Conservation (phyloP, 1,139 yeast species). For the Debaryomycetaceae sp. region DNA sequence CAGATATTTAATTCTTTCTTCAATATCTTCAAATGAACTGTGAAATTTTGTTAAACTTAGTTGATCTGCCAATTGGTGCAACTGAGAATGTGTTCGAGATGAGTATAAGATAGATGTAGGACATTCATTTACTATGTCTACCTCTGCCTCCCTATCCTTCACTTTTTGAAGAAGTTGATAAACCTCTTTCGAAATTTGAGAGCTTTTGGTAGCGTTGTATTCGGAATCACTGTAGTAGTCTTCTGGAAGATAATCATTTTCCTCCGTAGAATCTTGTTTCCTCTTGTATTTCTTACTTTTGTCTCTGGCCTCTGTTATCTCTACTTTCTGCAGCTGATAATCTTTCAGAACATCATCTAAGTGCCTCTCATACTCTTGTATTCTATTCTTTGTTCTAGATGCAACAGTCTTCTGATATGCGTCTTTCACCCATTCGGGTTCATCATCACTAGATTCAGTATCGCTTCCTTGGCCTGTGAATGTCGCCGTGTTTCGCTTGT, state of each 20-base stretch:
- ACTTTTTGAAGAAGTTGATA: slow-evolving; percentile 37
- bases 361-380: slow-evolving; percentile 40
- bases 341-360: slow-evolving; percentile 24
- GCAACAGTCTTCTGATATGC: slow-evolving; percentile 36
- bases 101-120: slow-evolving; percentile 58
- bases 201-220: slow-evolving; percentile 14
- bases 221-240: slow-evolving; percentile 39
- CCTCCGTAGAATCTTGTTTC: slow-evolving; percentile 8
- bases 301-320: slow-evolving; percentile 4
- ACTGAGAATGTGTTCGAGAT: slow-evolving; percentile 90
- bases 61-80: slow-evolving; percentile 78
- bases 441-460: slow-evolving; percentile 40
- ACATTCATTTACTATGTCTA: slow-evolving; percentile 25
- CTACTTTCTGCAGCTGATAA: slow-evolving; percentile 12
- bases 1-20: slow-evolving; percentile 50
- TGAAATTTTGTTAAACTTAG: slow-evolving; percentile 61
- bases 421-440: slow-evolving; percentile 59
- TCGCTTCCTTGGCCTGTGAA: slow-evolving; percentile 17
- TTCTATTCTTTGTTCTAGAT: slow-evolving; percentile 24
- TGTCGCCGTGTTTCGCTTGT: slow-evolving; percentile 40
- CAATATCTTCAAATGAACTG: slow-evolving; percentile 47
- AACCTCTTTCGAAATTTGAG: slow-evolving; percentile 42
- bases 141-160: slow-evolving; percentile 18
- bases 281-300: slow-evolving; percentile 8
- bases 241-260: slow-evolving; percentile 35